Evolutionary conservation across 495 filamentous ascomycete species (phyloP).

Genomic region (Trichocladium uniseriatum): DNA sequence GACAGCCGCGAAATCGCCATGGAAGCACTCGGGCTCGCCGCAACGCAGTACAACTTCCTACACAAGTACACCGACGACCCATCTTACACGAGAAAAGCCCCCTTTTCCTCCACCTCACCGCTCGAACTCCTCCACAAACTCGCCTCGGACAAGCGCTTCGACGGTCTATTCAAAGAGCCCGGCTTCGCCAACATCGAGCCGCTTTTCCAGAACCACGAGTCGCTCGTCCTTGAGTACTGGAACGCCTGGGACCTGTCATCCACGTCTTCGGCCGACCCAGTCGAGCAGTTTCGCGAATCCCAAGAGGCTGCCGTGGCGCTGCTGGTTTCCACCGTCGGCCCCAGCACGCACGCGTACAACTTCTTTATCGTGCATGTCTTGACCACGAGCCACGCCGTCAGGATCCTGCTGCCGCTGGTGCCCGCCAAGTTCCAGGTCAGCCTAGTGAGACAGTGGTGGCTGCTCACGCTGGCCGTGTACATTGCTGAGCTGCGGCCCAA

Average conservation of each 20-base stretch:
- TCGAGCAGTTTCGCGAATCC: slow-evolving; percentile 63
- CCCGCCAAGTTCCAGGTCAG: slow-evolving; percentile 61
- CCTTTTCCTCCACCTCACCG: slow-evolving; percentile 45
- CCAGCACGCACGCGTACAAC: slow-evolving; percentile 59
- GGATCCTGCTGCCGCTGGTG: slow-evolving; percentile 71
- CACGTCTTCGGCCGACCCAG: slow-evolving; percentile 35
- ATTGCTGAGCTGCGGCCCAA: slow-evolving; percentile 62
- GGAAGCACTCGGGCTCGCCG: slow-evolving; percentile 64
- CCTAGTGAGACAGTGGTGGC: slow-evolving; percentile 80
- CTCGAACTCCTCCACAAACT: slow-evolving; percentile 60
- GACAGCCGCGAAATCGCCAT: slow-evolving; percentile 69
- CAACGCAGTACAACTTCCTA: slow-evolving; percentile 61
- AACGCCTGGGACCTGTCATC: slow-evolving; percentile 62
- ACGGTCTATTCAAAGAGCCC: slow-evolving; percentile 49
- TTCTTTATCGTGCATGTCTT: slow-evolving; percentile 79
- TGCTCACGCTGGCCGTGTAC: slow-evolving; percentile 69
- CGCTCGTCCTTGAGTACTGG: slow-evolving; percentile 73
- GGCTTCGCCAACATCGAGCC: slow-evolving; percentile 55
- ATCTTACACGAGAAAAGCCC: slow-evolving; percentile 50
- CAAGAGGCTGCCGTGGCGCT: slow-evolving; percentile 68
- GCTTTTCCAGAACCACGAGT: slow-evolving; percentile 60
- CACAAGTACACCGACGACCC: slow-evolving; percentile 74
- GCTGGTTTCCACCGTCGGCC: slow-evolving; percentile 51
- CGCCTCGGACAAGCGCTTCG: slow-evolving; percentile 42
- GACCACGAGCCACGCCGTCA: slow-evolving; percentile 77